Conservation (phyloP, 139 green algal species). For the Diplosphaera chodatii region DNA sequence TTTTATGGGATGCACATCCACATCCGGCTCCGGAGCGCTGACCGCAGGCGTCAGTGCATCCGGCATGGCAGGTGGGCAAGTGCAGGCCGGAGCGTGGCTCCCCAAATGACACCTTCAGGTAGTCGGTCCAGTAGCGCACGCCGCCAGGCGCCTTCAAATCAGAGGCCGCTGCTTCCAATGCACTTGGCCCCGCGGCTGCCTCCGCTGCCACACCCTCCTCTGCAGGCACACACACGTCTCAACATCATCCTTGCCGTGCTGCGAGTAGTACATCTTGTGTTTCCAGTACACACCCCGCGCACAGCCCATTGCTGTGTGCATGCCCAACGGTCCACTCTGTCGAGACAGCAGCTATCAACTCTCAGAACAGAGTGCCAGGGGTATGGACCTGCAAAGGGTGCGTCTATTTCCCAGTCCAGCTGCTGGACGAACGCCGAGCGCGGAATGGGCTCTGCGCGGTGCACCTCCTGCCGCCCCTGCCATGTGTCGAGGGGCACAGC, state of each 20-base stretch:
- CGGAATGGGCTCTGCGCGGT: slow-evolving; percentile 9
- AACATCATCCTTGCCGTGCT: background rate
- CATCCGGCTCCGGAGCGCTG: background rate
- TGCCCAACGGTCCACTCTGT: slow-evolving; percentile 23
- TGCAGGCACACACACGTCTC: too few species aligned
- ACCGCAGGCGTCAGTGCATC: background rate
- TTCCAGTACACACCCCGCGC: too few species aligned
- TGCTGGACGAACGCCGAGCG: slow-evolving; percentile 39
- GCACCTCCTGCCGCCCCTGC: slow-evolving; percentile 43
- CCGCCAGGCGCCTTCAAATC: slow-evolving; percentile 13
- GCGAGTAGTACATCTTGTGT: too few species aligned
- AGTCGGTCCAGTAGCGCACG: slow-evolving; percentile 66
- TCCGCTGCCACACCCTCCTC: background rate
- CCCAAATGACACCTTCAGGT: slow-evolving; percentile 39
- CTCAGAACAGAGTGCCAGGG: background rate
- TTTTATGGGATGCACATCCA: slow-evolving; percentile 38
- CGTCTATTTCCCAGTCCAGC: slow-evolving; percentile 30
- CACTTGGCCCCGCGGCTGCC: background rate
- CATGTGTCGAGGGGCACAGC: slow-evolving; percentile 23
- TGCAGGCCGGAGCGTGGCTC: too few species aligned
- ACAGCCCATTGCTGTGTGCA: slow-evolving; percentile 1
- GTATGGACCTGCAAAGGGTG: slow-evolving; percentile 1
- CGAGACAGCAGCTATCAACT: background rate
- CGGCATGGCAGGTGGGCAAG: too few species aligned
- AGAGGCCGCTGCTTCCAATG: background rate